Evolutionary conservation across 2,329 filamentous ascomycete genomes (phyloP), one percentile per base, ranked within the genome.

Genomic region (Pseudopithomyces chartarum): DNA sequence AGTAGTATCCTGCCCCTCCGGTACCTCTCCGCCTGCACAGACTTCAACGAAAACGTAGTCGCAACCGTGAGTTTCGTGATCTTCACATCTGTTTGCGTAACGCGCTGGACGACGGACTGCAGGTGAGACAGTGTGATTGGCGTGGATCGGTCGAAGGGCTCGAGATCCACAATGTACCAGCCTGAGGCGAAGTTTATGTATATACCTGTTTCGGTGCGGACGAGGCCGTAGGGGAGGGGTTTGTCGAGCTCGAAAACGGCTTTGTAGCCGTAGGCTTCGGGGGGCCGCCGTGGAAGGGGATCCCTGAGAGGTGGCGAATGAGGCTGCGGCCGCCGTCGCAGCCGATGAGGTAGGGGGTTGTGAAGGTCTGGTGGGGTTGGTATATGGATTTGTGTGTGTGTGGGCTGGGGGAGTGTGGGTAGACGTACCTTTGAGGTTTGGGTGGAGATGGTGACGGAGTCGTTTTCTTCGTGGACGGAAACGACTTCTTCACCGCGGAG

Each of bases 281-380:
- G 4, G n/a, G 13, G 10, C 17, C 36, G 32, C 47, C 47, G 10
- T 10, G 12, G 29, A 50, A 36, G 6, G 32, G 19, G 22, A 66
- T 56, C 15, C 48, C 52, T 1, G 49, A 15, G 23, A 33, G 36
- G 10, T 42, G 53, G 13, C 58, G 52, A 17, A 61, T 45, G 6
- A 49, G 23, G 44, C 46, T 49, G 23, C 17, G 38, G 6, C 52
- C 53, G 1, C 58, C 58, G 19, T 61, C 58, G 17, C 45, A 46
- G 29, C 47, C 58, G 26, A 56, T 53, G 8, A 61, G 47, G n/a
- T 46, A 51, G 12, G 13, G 22, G 15, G 52, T 52, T n/a, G 20
- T 29, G 26, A 29, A 29, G 26, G 8, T 29, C 26, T 29, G 26
- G 26, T 29, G 26, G 26, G 26, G 26, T 29, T 29, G 26, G 26